Percentiles rank a stretch among this genome's conserved stretches.
Conservation (phyloP, 768 basidiomycete genomes). For the Epithele typhae region DNA sequence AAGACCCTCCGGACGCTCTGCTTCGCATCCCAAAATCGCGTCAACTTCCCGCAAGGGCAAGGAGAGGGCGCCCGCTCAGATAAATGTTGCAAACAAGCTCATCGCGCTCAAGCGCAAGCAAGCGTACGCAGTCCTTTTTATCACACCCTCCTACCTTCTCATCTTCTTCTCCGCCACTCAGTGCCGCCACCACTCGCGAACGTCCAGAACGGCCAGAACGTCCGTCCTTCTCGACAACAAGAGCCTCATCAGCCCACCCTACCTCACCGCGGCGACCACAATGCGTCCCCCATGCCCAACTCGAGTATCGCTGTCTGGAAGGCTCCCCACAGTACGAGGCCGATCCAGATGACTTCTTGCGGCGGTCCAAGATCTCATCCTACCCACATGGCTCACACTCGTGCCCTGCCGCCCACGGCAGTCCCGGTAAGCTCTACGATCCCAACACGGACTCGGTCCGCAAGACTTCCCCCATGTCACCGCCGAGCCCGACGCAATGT, state of each 20-base stretch:
- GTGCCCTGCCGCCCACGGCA: constrained; percentile 23
- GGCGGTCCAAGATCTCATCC: constrained; percentile 63
- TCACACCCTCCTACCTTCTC: too few species aligned
- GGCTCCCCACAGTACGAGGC: constrained; percentile 40
- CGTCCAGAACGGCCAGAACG: constrained; percentile 36
- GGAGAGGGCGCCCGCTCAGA: constrained; percentile 29
- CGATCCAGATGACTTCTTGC: constrained; percentile 72
- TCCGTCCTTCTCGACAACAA: constrained; percentile 24
- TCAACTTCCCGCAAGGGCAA: constrained; percentile 27
- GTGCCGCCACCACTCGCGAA: constrained; percentile 4
- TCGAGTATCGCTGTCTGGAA: constrained; percentile 29
- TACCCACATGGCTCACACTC: constrained; percentile 34
- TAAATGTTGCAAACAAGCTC: constrained; percentile 58
- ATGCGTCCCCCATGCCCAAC: constrained; percentile 13
- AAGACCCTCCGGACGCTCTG: too few species aligned
- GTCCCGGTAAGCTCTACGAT: constrained; percentile 57
- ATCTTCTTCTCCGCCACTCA: not conserved
- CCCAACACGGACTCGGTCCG: constrained; percentile 65
- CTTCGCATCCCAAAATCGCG: constrained; percentile 13
- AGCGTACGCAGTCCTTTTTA: constrained; percentile 36
- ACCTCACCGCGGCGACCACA: constrained; percentile 26
- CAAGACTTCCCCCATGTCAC: constrained; percentile 42
- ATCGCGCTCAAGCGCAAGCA: constrained; percentile 63
- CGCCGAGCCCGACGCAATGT: constrained; percentile 61
- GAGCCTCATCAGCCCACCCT: constrained; percentile 30